Base-by-base conservation (phyloP, 139 green algal species). In the Trebouxia sp. region DNA sequence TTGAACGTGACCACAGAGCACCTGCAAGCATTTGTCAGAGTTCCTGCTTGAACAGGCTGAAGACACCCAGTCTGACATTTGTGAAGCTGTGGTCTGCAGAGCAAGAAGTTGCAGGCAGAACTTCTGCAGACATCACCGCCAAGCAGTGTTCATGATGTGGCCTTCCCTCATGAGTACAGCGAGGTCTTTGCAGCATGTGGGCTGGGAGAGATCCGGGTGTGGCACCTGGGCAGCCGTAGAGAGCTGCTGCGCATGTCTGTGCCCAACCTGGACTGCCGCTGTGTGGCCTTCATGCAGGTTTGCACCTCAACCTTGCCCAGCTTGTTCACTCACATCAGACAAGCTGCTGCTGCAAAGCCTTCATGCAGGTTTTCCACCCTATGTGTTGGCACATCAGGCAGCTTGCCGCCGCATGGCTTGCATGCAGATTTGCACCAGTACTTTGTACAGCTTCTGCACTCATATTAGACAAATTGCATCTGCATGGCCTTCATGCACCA, bases 181-280 rank as follows among this genome's bases (percentile, higher is more conserved):
- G 90, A 94, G 48, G 87, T 96, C 32, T 96, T 96, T 84, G 93
- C 91, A 30, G 96, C 94, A 6, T 87, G 83, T 66, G 82, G 82
- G 43, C 67, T 82, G 8, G 87, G 87, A 26, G 89, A 90, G 80
- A 92, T 97, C 70, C 87, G 92, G 1, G 45, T 97, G 14, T 97
- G 94, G 94, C 89, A 96, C 83, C 78, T 90, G 15, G 17, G 83
- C 58, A 91, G 86, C 41, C 92, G 89, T 82, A 81, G 91, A n/a
- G 92, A 96, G 89, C 88, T 96, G 83, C 88, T 96, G 79, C 88
- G 92, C 74, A 93, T 97, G 80, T 70, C 53, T 17, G 85, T 95
- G 80, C 89, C 91, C 47, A 94, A 95, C 82, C 79, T 96, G 20
- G 90, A 92, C 69, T 96, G 92, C 89, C 80, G 90, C 72, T 97